Base-by-base conservation (phyloP, 129 eudicot species). In the Tagetes patula region DNA sequence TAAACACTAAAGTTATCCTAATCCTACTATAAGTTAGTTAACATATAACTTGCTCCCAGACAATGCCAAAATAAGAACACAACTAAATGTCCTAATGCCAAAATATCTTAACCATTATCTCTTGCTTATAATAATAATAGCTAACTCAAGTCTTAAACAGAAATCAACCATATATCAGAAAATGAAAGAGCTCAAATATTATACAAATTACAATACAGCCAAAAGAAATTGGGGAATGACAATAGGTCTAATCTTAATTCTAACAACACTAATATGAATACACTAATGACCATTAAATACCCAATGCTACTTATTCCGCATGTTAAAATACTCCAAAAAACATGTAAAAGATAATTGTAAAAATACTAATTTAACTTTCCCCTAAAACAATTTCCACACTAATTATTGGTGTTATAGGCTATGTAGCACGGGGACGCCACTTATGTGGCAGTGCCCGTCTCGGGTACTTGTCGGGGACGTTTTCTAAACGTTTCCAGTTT, bases 1-100 rank as follows among this genome's bases (percentile, higher is more conserved):
- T 11, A 59, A 9, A 33, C 65, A 59, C 65, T 58, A 58, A 58
- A 58, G n/a, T 8, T 58, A 58, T 32, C 65, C 14, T 58, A 58
- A 31, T 32, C 39, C 14, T 32, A 58, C 65, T 58, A 31, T 58
- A 31, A 30, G 8, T 31, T 56, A 56, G 39, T 32, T 58, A 33
- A 32, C 65, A 31, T 20, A 27, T 55, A 27, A 30, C 62, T 8
- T 55, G 62, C 12, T 55, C 11, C 3, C 59, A 48, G 3, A 14
- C 11, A 48, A 10, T 10, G 53, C 32, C 20, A 20, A 4, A 12
- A 53, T 0, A 53, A 14, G 2, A 3, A 8, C 8, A 3, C 33
- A 20, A 5, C 27, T 32, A 58, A 32, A 31, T n/a, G 34, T 20
- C 58, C 58, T 50, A n/a, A 50, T 50, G 30, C 27, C 31, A 50